Evolutionary conservation across 2,329 filamentous ascomycete genomes (phyloP), one percentile per base, ranked within the genome.

Genomic region (Epichloe uncinata): DNA sequence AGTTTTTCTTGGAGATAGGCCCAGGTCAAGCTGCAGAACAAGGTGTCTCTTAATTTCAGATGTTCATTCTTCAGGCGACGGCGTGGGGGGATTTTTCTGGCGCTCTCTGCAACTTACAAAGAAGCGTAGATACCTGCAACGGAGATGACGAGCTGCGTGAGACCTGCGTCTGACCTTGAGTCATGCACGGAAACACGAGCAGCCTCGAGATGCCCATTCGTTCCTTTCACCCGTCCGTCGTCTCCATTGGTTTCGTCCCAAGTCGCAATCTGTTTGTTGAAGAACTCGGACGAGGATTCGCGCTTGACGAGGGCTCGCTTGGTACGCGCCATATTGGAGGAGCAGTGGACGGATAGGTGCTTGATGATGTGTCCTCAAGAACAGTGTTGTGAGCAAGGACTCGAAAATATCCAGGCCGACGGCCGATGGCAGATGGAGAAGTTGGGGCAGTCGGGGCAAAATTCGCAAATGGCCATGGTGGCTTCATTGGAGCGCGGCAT

Each of bases 1-100:
- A 98, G 87, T 61, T 93, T 89, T 69, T 98, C 93, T 74, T 98
- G 93, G 53, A 98, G 84, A 56, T 95, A 83, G 22, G 87, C 93
- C 93, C 93, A 98, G 35, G 90, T 94, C 48, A 98, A 73, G 71
- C 91, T 89, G 53, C 37, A 3, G 26, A 30, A 30, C 3, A 3
- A 30, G 26, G 8, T 30, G 26, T 30, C 15, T 36, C 9, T 36
- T 15, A 5, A 5, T n/a, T n/a, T 36, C 15, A 36, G 13, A 36
- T 13, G 5, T 36, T 36, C 15, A 5, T 36, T 36, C 15, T 36
- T 36, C 26, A 9, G 26, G 26, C 26, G 26, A 30, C 26, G 36
- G 4, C 36, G 36, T 15, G 16, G 13, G 36, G 36, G 8, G 1
- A 38, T n/a, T 38, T 3, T 38, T 18, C 16, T 4, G 15, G 35